Evolutionary conservation across 164 flowering plant genomes (phyloP), one percentile per base, ranked within the genome.

Genomic region (Akebia trifoliata): DNA sequence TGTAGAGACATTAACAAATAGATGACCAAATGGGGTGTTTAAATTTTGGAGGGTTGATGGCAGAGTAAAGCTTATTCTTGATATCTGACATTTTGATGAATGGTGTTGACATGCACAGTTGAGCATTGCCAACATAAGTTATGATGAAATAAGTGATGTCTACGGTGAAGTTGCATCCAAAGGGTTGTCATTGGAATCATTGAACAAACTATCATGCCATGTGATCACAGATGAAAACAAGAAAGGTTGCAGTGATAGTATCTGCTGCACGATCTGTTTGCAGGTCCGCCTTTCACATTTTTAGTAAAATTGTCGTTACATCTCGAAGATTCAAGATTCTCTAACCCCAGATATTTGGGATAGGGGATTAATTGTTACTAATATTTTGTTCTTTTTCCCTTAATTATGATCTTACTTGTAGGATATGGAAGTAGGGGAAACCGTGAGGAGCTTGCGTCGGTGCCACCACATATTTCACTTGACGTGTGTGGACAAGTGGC

Each of bases 401-500:
- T 8, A 31, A 34, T 22, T 20, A 34, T 53, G 8, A 21, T 31
- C 37, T 44, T 54, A 38, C 40, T 60, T 28, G 31, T 78, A 80
- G 89, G 83, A 81, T 55, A 61, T 81, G 30, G 78, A 71, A 65
- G 68, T 67, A 8, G 83, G 85, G 26, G 85, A 83, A 56, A 68
- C 65, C 22, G 85, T 76, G 56, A 73, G 89, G 66, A 68, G 79
- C 51, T 69, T 83, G 70, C 85, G 76, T 2, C 65, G 24, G 31
- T 83, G 89, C 62, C 61, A 66, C 30, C 89, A 83, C 69, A 65
- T 61, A 5, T 83, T 80, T 68, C 89, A 83, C 67, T 57, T 78
- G 72, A 46, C 59, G 2, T 83, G 89, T 48, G 83, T 83, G 40
- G 89, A 83, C 61, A 75, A 71, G 62, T 83, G 89, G 89, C 78